Conservation (phyloP, 768 basidiomycete species). For the Trametes elegans region DNA sequence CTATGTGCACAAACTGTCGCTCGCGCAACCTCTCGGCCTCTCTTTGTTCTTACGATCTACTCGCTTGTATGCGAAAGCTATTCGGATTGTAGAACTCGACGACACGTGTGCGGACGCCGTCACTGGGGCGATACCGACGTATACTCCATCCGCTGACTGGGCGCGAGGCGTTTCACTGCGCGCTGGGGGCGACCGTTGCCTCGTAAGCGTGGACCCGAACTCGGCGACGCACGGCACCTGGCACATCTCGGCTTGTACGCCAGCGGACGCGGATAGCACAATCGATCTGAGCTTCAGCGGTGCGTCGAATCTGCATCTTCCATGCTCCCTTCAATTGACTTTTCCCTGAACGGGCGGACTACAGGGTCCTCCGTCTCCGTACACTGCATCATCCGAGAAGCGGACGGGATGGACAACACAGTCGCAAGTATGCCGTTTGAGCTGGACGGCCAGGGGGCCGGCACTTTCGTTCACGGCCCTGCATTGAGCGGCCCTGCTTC, state of each 20-base stretch:
- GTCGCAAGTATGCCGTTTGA: constrained; percentile 11
- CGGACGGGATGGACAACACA: constrained; percentile 3
- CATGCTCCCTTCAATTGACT: not conserved
- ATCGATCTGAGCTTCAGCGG: constrained; percentile 11
- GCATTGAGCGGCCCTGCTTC: too few relatives aligned
- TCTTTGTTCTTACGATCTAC: not conserved
- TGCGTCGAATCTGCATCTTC: not conserved
- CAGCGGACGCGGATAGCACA: constrained; percentile 2
- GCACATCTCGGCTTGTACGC: constrained; percentile 3
- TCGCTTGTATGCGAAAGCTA: not conserved
- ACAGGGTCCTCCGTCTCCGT: constrained; percentile 2
- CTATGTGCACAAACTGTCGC: too few relatives aligned
- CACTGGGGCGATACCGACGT: not conserved
- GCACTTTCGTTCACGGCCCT: constrained; percentile 6
- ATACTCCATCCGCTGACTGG: constrained; percentile 1
- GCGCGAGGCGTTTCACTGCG: constrained; percentile 1
- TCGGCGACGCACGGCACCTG: constrained; percentile 6
- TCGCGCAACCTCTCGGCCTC: not conserved
- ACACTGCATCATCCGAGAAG: constrained; percentile 7
- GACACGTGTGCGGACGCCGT: constrained; percentile 4
- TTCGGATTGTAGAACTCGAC: not conserved
- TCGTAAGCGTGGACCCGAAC: constrained; percentile 6
- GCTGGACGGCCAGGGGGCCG: constrained; percentile 3
- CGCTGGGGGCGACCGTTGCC: not conserved
- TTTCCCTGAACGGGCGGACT: not conserved